A percentile compares a stretch with the other conserved stretches of the same genome.
These are phyloP conservation scores for Huntiella savannae DNA, from an alignment of 2,329 filamentous ascomycete genomes.

Conservation along the genomic window DNA sequence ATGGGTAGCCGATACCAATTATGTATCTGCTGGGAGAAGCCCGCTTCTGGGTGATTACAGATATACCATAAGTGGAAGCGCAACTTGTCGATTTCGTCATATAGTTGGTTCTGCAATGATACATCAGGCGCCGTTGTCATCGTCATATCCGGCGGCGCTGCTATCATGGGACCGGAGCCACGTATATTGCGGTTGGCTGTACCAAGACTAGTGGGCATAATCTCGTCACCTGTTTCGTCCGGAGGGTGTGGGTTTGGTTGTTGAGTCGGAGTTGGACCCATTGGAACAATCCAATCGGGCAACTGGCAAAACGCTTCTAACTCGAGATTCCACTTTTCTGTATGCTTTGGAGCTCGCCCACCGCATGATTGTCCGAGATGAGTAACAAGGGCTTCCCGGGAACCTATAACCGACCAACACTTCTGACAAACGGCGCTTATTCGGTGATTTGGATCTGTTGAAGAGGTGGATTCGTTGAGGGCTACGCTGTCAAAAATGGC, in stretches of 20 bases:
- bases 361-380: constrained; percentile 7
- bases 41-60: not conserved
- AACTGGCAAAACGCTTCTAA: constrained; percentile 7
- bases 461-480: not conserved
- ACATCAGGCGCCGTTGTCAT: too few species aligned
- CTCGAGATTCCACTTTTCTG: constrained; percentile 10
- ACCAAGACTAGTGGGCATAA: too few species aligned
- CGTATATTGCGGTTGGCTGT: too few species aligned
- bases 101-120: not conserved
- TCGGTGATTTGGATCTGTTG: constrained; percentile 3
- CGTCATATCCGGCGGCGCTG: not conserved
- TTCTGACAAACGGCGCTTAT: constrained; percentile 11
- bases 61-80: constrained; percentile 7
- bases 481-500: constrained; percentile 5
- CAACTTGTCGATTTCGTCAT: constrained; percentile 7
- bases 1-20: not conserved
- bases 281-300: constrained; percentile 8
- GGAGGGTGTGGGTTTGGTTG: too few species aligned
- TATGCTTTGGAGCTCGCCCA: constrained; percentile 9
- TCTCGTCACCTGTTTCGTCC: too few species aligned
- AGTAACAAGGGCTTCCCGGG: constrained; percentile 4
- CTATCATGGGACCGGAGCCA: not conserved
- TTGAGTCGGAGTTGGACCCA: constrained; percentile 2
- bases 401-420: constrained; percentile 9
- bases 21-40: constrained; percentile 1